Conservation (phyloP, 228 moss, liverwort and hornwort genomes). For the Sphagnum fallax region DNA sequence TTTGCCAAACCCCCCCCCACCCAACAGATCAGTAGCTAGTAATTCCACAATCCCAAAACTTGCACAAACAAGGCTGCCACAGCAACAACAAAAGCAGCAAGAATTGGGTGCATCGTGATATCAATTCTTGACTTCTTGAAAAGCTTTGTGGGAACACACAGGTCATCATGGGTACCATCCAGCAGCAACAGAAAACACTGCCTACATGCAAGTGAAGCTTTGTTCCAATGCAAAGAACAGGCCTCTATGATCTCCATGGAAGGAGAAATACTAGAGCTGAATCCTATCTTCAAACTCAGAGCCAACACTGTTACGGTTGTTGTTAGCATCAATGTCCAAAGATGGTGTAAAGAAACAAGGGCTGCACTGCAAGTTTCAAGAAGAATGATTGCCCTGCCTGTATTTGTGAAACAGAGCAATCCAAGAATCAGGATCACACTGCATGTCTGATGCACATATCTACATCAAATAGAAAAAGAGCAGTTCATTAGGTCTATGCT, state of each 20-base stretch:
- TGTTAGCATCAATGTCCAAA: conserved; percentile 49
- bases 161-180: conserved; percentile 40
- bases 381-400: conserved; percentile 40
- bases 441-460: not conserved
- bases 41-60: conserved; percentile 51
- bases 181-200: conserved; percentile 58
- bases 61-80: conserved; percentile 63
- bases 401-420: not conserved
- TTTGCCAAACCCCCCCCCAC: too few species aligned
- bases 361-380: conserved; percentile 29
- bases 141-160: conserved; percentile 55
- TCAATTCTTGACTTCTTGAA: conserved; percentile 61
- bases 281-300: conserved; percentile 49
- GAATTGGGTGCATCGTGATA: conserved; percentile 59
- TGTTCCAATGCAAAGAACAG: conserved; percentile 44
- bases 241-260: conserved; percentile 42
- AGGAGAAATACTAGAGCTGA: conserved; percentile 48
- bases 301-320: conserved; percentile 38
- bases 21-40: conserved; percentile 6
- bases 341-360: conserved; percentile 38
- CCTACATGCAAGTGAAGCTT: conserved; percentile 38
- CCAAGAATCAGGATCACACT: not conserved
- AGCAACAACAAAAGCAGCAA: conserved; percentile 68
- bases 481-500: not conserved
- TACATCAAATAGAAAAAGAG: not conserved